Percentiles rank a stretch among this genome's conserved stretches.
Evolutionary conservation across 352 stramenopile genomes (phyloP).

Genomic region (Globisporangium okanoganense): DNA sequence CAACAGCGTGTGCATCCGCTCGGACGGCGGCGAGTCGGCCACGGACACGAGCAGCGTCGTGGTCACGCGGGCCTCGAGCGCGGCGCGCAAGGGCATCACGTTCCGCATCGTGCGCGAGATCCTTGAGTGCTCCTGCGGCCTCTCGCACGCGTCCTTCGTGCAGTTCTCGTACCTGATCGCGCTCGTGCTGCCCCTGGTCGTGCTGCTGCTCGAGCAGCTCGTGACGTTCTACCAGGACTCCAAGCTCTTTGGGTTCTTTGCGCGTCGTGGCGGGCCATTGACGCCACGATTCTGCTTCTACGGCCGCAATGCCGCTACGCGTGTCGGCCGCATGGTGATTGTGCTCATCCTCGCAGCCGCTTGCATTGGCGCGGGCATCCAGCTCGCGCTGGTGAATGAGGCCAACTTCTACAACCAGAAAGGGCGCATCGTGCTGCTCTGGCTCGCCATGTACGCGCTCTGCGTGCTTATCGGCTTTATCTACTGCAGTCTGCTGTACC

Average conservation of each 20-base stretch:
- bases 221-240: slow-evolving; percentile 62
- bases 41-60: slow-evolving; percentile 1
- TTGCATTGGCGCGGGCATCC: slow-evolving; percentile 31
- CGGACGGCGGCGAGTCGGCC: slow-evolving; percentile 26
- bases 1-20: slow-evolving; percentile 42
- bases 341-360: slow-evolving; percentile 26
- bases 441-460: slow-evolving; percentile 43
- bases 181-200: slow-evolving; percentile 28
- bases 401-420: slow-evolving; percentile 37
- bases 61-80: slow-evolving; percentile 1
- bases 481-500: slow-evolving; percentile 38
- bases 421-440: slow-evolving; percentile 31
- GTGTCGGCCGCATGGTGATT: slow-evolving; percentile 34
- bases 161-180: slow-evolving; percentile 39
- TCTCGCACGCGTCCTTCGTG: slow-evolving; percentile 35
- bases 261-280: slow-evolving; percentile 27
- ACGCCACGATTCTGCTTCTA: slow-evolving; percentile 33
- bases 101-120: slow-evolving; percentile 54
- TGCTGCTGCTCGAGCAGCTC: slow-evolving; percentile 43
- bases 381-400: slow-evolving; percentile 28
- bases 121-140: slow-evolving; percentile 43
- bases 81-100: slow-evolving; percentile 20
- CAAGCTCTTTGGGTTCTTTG: slow-evolving; percentile 41
- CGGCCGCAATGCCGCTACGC: slow-evolving; percentile 23
- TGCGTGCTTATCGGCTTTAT: slow-evolving; percentile 38